Evolutionary conservation across 2,329 filamentous ascomycete species (phyloP), one percentile per base, ranked within the genome.

Genomic region (Emericellopsis cladophorae): DNA sequence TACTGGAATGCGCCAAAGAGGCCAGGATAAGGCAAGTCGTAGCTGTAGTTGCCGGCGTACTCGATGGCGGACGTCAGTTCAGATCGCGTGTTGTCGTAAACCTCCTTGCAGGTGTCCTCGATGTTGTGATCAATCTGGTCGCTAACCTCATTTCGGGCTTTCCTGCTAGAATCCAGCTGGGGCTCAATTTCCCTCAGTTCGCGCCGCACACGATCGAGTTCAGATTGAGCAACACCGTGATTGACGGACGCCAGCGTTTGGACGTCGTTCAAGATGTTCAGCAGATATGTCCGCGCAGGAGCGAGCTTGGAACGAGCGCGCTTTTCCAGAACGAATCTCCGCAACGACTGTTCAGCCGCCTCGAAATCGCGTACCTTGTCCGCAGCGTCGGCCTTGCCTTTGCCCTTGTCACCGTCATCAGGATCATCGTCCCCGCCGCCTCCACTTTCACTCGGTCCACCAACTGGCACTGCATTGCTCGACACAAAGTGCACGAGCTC

Each of bases 401-500:
- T 94, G 37, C 77, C 81, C 53, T 82, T 83, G 24, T 81, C 77
- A 36, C 70, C 68, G 46, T 76, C 70, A 40, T 72, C 70, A 7
- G 64, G 70, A 12, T 68, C 72, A n/a, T 72, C 76, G 33, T 70
- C 73, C 29, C 70, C 71, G 24, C 68, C 71, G 42, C 70, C 69
- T 15, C 64, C 60, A 44, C 67, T 63, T 31, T 68, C 68, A n/a
- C 72, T 68, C 4, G 71, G 66, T 14, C 74, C 69, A 1, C 70
- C 72, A 41, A 84, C 80, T 0, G 90, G 90, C 44, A 98, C 84
- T 4, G 89, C 89, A 57, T 95, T 95, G 56, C 90, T 96, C 2
- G 92, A 96, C 3, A 98, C 92, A 50, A 98, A 98, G 57, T 98
- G 92, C 4, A 98, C 92, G 7, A 98, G 70, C 54, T 98, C 92